Evolutionary conservation across 768 basidiomycete species (phyloP).

Genomic region (Hericium rajendrae): DNA sequence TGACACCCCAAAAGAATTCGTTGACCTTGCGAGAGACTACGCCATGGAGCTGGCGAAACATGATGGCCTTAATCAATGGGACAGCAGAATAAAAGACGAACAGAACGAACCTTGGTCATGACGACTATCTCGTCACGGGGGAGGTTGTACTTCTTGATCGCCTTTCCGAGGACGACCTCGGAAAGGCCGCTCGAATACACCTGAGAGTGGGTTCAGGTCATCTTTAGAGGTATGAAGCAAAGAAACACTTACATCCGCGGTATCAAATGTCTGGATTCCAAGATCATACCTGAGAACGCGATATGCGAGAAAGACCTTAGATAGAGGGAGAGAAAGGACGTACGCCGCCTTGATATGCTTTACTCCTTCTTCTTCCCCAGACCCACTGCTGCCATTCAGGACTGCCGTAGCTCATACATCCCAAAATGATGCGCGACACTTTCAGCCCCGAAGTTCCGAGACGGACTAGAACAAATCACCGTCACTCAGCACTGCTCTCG

Average conservation of each 20-base stretch:
- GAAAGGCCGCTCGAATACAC: constrained; percentile 30
- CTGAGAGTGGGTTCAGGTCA: not conserved
- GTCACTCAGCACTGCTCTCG: too few species aligned
- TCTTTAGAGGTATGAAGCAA: not conserved
- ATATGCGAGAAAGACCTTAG: not conserved
- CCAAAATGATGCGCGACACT: not conserved
- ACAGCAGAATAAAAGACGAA: too few species aligned
- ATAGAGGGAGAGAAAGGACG: not conserved
- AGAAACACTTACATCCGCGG: constrained; percentile 16
- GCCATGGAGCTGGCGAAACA: constrained; percentile 8
- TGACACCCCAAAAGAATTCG: constrained; percentile 1
- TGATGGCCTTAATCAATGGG: not conserved
- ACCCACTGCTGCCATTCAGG: not conserved
- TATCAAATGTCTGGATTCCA: constrained; percentile 30
- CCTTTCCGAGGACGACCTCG: constrained; percentile 36
- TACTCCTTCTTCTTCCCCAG: not conserved
- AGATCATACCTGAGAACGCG: constrained; percentile 21
- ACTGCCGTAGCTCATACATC: not conserved
- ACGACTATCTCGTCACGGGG: constrained; percentile 36
- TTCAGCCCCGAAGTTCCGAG: not conserved
- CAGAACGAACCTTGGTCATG: constrained; percentile 33
- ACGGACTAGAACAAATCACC: not conserved
- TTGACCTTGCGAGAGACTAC: constrained; percentile 6
- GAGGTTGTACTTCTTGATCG: constrained; percentile 31
- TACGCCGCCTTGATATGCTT: not conserved